Evolutionary conservation across 768 basidiomycete genomes (phyloP), one percentile per base, ranked within the genome.

Genomic region (Strobilomyces dryophilus): DNA sequence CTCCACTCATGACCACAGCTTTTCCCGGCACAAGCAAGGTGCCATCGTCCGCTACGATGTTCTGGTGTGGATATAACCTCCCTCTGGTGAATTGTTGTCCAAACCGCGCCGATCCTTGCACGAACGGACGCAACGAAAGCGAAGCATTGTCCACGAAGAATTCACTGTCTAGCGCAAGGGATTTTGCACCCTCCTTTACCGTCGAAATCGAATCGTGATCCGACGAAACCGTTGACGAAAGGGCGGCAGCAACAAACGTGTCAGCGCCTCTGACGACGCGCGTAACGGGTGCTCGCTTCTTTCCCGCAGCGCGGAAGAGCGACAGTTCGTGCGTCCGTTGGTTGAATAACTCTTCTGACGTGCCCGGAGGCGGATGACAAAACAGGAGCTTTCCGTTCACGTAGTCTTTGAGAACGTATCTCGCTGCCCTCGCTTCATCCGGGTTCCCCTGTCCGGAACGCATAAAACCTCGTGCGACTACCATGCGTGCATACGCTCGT

Each of bases 381-480:
- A 81, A 98, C 9, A 98, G 77, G 1, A 99, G 77, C 62, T 92
- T 93, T 24, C 90, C 97, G 61, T 89, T 94, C 55, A 98, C 94
- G 64, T 95, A 99, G 72, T 99, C 97, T 69, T 99, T 99, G 45
- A 99, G 78, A 51, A 99, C 77, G 65, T 88, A 87, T 53, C 97
- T 84, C 15, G 95, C 92, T 0, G 97, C 83, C 47, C 93, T 86
- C 29, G 97, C 92, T 66, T 98, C 94, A 65, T 99, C 97, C 10
- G 95, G 95, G 71, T 95, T 97, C 40, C 97, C 97, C 73, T 95
- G 92, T 1, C 95, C 92, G 1, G 94, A 84, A 36, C 95, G 84
- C 64, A 85, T 89, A 70, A 89, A 97, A 32, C 97, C 97, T 60
- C 95, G 78, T 27, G 84, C 95, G 62, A 98, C 97, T 99, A 56